phyloP scores from a whole-genome alignment of 2,329 filamentous ascomycete genomes.

The Pyrenochaeta sp. region DNA sequence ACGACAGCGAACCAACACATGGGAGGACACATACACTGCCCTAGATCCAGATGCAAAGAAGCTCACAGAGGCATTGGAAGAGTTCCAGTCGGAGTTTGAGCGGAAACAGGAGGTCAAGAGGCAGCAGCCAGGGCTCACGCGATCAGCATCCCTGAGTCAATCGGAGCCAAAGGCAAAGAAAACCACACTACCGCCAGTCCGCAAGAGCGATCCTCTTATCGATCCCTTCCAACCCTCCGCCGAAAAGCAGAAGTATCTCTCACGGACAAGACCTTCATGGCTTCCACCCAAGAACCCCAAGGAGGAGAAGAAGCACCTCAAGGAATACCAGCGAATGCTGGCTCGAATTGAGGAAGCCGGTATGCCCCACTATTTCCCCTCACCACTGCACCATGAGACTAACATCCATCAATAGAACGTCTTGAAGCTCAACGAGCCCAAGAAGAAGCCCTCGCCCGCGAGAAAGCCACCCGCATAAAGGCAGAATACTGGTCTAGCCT shows the following conservation, averaged over 20 bases:
- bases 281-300: constrained; percentile 86
- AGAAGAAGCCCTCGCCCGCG: constrained; percentile 60
- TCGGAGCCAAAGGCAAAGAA: constrained; percentile 58
- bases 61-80: constrained; percentile 81
- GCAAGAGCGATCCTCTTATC: constrained; percentile 81
- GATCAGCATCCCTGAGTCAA: constrained; percentile 41
- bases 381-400: constrained; percentile 7
- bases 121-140: constrained; percentile 53
- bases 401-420: constrained; percentile 33
- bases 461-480: constrained; percentile 59
- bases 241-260: constrained; percentile 85
- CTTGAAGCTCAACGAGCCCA: constrained; percentile 52
- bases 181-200: constrained; percentile 67
- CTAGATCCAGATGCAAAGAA: constrained; percentile 77
- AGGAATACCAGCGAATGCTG: constrained; percentile 87
- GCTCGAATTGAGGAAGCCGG: constrained; percentile 65
- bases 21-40: constrained; percentile 74
- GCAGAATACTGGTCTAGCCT: constrained; percentile 77
- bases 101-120: constrained; percentile 61
- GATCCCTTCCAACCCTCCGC: constrained; percentile 84
- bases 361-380: constrained; percentile 38
- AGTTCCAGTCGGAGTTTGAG: constrained; percentile 72
- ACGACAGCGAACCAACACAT: constrained; percentile 73
- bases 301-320: constrained; percentile 89
- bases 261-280: constrained; percentile 81